Percentiles rank a stretch among this genome's conserved stretches.
phyloP scores from a whole-genome alignment of 257 asterid species.

The Solanum sitiens region DNA sequence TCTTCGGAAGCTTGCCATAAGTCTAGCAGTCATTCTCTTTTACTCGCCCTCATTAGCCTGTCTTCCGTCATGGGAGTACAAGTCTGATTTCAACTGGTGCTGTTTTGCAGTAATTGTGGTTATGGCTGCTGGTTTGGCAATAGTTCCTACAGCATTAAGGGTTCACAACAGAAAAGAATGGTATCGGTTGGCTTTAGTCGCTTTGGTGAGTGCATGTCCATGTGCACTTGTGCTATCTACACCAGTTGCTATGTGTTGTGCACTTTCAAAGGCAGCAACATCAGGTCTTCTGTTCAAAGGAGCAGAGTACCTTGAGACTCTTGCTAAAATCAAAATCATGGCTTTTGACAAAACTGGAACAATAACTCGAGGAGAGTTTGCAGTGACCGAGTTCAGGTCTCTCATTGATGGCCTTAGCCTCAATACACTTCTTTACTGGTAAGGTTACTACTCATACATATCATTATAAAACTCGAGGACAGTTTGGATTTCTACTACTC shows the following conservation, averaged over 20 bases:
- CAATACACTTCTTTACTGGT: constrained; percentile 55
- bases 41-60: background rate
- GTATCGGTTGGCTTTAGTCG: constrained; percentile 74
- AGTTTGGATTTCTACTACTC: background rate
- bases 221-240: constrained; percentile 85
- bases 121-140: constrained; percentile 38
- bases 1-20: background rate
- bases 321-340: constrained; percentile 56
- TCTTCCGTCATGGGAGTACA: background rate
- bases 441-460: background rate
- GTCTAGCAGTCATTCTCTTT: background rate
- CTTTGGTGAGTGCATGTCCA: constrained; percentile 81
- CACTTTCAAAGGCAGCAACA: constrained; percentile 70
- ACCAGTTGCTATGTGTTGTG: constrained; percentile 87
- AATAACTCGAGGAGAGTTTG: constrained; percentile 72
- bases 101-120: constrained; percentile 45
- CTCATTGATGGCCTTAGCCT: constrained; percentile 31
- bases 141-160: constrained; percentile 46
- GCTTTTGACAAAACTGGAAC: constrained; percentile 96
- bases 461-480: background rate
- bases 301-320: constrained; percentile 64
- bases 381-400: constrained; percentile 50
- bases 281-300: constrained; percentile 81
- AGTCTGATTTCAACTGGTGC: background rate
- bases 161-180: constrained; percentile 39